Percentiles rank a stretch among this genome's conserved stretches.
Conservation (phyloP, 2,329 filamentous ascomycete species). For the Fusarium albosuccineum region DNA sequence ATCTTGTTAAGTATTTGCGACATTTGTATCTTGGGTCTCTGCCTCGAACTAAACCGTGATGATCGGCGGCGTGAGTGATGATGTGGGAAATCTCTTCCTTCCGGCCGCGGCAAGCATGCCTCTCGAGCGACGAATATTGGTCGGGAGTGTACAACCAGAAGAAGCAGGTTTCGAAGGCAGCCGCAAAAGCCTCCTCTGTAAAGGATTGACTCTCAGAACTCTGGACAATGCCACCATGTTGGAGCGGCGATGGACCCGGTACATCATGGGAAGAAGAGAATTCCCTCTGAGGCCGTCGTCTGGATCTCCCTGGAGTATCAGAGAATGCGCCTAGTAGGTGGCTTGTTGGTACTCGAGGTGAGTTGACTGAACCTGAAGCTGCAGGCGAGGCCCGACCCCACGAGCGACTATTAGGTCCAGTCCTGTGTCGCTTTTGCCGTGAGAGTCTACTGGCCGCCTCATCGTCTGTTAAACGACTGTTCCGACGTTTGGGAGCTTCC, state of each 20-base stretch:
- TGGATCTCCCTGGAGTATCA: background rate
- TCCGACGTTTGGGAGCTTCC: slow-evolving; percentile 33
- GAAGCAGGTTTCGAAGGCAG: slow-evolving; percentile 27
- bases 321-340: background rate
- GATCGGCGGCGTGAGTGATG: slow-evolving; percentile 34
- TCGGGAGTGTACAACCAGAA: slow-evolving; percentile 26
- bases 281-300: slow-evolving; percentile 1
- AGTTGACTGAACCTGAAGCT: background rate
- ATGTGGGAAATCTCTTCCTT: slow-evolving; percentile 42
- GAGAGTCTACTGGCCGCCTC: slow-evolving; percentile 16
- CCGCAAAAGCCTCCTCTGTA: slow-evolving; percentile 15
- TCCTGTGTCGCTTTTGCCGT: slow-evolving; percentile 16
- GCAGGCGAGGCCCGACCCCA: background rate
- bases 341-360: background rate
- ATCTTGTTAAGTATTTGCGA: slow-evolving; percentile 37
- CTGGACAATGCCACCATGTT: background rate
- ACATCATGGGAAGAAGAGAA: background rate
- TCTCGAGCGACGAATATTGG: slow-evolving; percentile 19
- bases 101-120: slow-evolving; percentile 27
- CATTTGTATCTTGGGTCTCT: slow-evolving; percentile 22
- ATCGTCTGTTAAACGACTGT: slow-evolving; percentile 33
- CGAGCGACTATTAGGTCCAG: slow-evolving; percentile 2
- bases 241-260: background rate
- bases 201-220: background rate
- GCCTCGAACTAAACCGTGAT: slow-evolving; percentile 41